phyloP scores from a whole-genome alignment of 2,329 filamentous ascomycete genomes.

The Anthostomella pinea region DNA sequence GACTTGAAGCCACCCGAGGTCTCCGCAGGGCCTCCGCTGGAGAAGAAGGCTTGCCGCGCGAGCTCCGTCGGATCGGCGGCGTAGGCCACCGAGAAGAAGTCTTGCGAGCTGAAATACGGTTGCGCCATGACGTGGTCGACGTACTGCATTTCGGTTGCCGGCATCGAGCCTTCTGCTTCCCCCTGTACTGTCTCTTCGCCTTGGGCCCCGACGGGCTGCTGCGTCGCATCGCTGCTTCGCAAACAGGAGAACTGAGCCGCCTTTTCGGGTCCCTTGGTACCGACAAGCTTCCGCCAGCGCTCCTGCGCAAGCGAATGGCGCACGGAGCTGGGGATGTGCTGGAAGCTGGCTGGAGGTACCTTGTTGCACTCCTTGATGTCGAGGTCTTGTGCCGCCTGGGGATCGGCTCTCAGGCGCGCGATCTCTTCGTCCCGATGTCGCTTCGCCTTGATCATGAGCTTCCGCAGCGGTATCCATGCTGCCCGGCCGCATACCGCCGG shows the following conservation, averaged over 20 bases:
- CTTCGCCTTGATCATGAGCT: slow-evolving; percentile 51
- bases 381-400: slow-evolving; percentile 46
- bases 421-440: slow-evolving; percentile 52
- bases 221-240: slow-evolving; percentile 1
- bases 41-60: slow-evolving; percentile 8
- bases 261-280: slow-evolving; percentile 24
- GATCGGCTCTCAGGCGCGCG: slow-evolving; percentile 44
- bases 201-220: neutral
- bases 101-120: slow-evolving; percentile 34
- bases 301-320: slow-evolving; percentile 47
- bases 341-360: slow-evolving; percentile 44
- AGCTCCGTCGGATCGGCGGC: slow-evolving; percentile 10
- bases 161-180: neutral
- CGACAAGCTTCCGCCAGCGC: slow-evolving; percentile 51
- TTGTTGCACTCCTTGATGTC: slow-evolving; percentile 48
- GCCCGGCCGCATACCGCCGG: slow-evolving; percentile 51
- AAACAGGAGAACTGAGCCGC: slow-evolving; percentile 22
- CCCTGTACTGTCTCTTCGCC: slow-evolving; percentile 1
- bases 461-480: slow-evolving; percentile 53
- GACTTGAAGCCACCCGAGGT: slow-evolving; percentile 13
- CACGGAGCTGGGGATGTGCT: slow-evolving; percentile 43
- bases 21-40: slow-evolving; percentile 13
- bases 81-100: slow-evolving; percentile 31
- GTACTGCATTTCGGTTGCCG: slow-evolving; percentile 24
- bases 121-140: slow-evolving; percentile 38